Evolutionary conservation across 2,329 filamentous ascomycete genomes (phyloP).

Genomic region (Dactylellina cionopaga): DNA sequence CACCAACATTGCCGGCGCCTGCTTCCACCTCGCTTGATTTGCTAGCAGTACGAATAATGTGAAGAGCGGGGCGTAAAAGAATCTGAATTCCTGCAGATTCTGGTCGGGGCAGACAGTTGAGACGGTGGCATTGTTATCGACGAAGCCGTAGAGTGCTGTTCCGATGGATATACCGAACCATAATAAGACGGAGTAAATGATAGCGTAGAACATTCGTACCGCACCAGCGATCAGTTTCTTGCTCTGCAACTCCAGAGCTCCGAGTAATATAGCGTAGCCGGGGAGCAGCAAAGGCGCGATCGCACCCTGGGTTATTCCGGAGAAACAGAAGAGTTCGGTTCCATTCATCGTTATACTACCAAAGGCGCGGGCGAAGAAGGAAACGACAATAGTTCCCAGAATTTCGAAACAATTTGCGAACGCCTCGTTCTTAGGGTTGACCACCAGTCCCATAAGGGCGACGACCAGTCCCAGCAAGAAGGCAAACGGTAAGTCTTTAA

Average conservation of each 20-base stretch:
- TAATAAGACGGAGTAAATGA: constrained; percentile 77
- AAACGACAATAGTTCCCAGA: constrained; percentile 71
- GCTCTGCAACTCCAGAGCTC: constrained; percentile 74
- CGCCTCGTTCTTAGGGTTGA: constrained; percentile 79
- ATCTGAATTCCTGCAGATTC: constrained; percentile 68
- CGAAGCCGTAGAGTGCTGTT: constrained; percentile 71
- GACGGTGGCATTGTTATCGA: constrained; percentile 68
- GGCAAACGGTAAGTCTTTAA: constrained; percentile 79
- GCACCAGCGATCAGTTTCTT: constrained; percentile 76
- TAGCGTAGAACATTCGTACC: constrained; percentile 78
- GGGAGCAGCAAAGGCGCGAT: constrained; percentile 76
- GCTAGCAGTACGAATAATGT: constrained; percentile 63
- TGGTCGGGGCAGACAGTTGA: constrained; percentile 64
- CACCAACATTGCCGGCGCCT: constrained; percentile 78
- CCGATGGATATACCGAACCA: constrained; percentile 79
- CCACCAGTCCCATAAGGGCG: constrained; percentile 77
- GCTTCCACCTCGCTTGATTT: constrained; percentile 83
- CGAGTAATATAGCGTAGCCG: constrained; percentile 69
- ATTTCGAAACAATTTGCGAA: constrained; percentile 75
- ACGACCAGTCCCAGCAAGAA: constrained; percentile 80
- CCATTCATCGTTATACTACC: constrained; percentile 70
- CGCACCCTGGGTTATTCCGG: constrained; percentile 75
- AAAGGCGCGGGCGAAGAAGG: constrained; percentile 75
- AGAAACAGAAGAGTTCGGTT: constrained; percentile 74
- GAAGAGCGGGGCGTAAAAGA: constrained; percentile 79